Conservation (phyloP, 2,329 filamentous ascomycete genomes). For the Acarospora socialis region DNA sequence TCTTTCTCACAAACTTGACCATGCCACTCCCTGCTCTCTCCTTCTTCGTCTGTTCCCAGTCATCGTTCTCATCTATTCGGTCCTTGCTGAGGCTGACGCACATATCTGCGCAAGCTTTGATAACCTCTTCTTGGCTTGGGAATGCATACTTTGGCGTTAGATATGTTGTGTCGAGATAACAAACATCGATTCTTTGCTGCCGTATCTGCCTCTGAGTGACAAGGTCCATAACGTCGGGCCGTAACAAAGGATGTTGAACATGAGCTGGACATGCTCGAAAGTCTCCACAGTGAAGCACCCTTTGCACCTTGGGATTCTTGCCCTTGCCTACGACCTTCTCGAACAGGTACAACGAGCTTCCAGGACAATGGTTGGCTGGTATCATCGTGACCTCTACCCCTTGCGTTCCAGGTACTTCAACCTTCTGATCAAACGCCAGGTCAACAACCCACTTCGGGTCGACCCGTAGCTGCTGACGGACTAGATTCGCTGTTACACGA, state of each 20-base stretch:
- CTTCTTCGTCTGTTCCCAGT: slow-evolving; percentile 42
- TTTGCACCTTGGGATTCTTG: slow-evolving; percentile 47
- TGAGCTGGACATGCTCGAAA: slow-evolving; percentile 84
- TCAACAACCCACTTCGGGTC: slow-evolving; percentile 73
- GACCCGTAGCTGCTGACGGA: slow-evolving; percentile 72
- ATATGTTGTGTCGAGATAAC: slow-evolving; percentile 96
- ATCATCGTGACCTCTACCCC: slow-evolving; percentile 89
- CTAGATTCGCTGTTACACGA: slow-evolving; percentile 76
- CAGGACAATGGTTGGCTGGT: slow-evolving; percentile 89
- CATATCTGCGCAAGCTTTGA: slow-evolving; percentile 73
- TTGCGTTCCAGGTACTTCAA: slow-evolving; percentile 66
- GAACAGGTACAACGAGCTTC: slow-evolving; percentile 85
- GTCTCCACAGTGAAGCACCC: slow-evolving; percentile 88
- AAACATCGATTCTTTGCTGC: slow-evolving; percentile 84
- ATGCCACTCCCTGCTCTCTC: slow-evolving; percentile 44
- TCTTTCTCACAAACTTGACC: slow-evolving; percentile 44
- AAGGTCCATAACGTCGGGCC: slow-evolving; percentile 57
- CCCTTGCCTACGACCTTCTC: slow-evolving; percentile 58
- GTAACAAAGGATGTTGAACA: slow-evolving; percentile 64
- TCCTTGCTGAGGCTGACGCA: slow-evolving; percentile 64
- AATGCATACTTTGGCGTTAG: slow-evolving; percentile 92
- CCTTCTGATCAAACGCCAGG: slow-evolving; percentile 68
- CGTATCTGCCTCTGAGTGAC: slow-evolving; percentile 50
- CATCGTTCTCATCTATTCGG: slow-evolving; percentile 40
- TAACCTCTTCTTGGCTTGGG: slow-evolving; percentile 75